Evolutionary conservation across 768 basidiomycete species (phyloP).

Genomic region (Phylloporus arenicola): DNA sequence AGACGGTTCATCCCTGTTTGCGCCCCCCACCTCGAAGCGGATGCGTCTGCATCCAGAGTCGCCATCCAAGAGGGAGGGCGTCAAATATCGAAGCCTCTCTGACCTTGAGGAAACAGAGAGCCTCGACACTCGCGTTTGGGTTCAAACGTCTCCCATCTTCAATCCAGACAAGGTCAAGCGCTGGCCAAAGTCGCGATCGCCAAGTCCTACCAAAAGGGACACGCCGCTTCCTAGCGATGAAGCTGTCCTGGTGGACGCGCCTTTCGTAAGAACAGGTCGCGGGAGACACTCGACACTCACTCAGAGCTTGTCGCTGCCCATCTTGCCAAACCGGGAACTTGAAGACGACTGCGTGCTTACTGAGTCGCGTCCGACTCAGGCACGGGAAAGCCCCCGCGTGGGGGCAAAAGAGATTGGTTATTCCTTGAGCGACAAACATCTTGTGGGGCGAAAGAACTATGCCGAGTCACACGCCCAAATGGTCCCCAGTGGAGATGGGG

Average conservation of each 20-base stretch:
- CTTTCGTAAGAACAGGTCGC: slow-evolving; percentile 19
- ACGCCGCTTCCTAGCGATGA: not conserved
- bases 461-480: slow-evolving; percentile 21
- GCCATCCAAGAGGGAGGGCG: slow-evolving; percentile 10
- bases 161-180: slow-evolving; percentile 25
- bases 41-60: slow-evolving; percentile 5
- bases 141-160: slow-evolving; percentile 20
- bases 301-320: slow-evolving; percentile 18
- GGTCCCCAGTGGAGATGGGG: slow-evolving; percentile 9
- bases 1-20: slow-evolving; percentile 2
- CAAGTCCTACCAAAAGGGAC: slow-evolving; percentile 18
- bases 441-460: slow-evolving; percentile 3
- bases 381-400: not conserved
- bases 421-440: not conserved
- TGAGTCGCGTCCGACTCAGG: not conserved
- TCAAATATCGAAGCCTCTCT: slow-evolving; percentile 17
- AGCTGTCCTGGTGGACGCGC: not conserved
- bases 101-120: slow-evolving; percentile 10
- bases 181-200: slow-evolving; percentile 17
- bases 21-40: slow-evolving; percentile 5
- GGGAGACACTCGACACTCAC: slow-evolving; percentile 16
- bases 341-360: not conserved
- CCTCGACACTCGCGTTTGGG: slow-evolving; percentile 26
- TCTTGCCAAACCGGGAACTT: slow-evolving; percentile 4
- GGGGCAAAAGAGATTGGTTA: not conserved